Evolutionary conservation across 2,329 filamentous ascomycete genomes (phyloP).

Genomic region (Neofusicoccum umdonicola): DNA sequence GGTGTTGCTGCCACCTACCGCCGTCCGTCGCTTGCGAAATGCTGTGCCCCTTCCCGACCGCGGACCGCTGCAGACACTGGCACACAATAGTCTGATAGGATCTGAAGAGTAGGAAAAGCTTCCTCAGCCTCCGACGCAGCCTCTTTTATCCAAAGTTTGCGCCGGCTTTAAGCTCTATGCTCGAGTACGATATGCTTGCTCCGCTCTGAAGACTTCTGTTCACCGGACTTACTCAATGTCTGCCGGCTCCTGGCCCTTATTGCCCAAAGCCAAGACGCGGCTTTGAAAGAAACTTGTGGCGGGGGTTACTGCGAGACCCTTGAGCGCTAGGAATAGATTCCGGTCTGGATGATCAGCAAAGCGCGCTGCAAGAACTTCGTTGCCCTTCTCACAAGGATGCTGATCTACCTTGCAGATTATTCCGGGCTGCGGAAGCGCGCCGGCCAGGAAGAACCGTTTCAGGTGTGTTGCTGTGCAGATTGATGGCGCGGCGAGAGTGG

Average conservation of each 20-base stretch:
- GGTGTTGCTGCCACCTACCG: background rate
- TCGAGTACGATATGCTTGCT: background rate
- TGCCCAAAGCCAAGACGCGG: background rate
- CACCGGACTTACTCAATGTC: background rate
- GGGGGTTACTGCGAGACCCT: background rate
- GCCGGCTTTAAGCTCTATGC: background rate
- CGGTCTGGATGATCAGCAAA: background rate
- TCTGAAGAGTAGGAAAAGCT: background rate
- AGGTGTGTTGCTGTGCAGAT: conserved; percentile 19
- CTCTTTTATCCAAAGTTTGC: background rate
- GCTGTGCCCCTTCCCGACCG: background rate
- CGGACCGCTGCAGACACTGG: background rate
- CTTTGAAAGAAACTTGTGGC: background rate
- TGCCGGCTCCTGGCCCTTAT: background rate
- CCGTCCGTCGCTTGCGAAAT: background rate
- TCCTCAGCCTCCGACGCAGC: background rate
- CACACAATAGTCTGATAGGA: background rate
- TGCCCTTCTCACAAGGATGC: conserved; percentile 3
- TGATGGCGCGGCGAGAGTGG: conserved; percentile 4
- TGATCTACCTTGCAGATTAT: conserved; percentile 16
- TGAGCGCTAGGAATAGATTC: background rate
- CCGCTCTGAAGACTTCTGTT: background rate
- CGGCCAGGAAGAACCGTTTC: conserved; percentile 17
- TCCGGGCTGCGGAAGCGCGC: conserved; percentile 16
- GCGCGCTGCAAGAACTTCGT: background rate